Percentiles rank a stretch among this genome's conserved stretches.
Evolutionary conservation across 345 rosid genomes (phyloP).

Genomic region (Euphorbia pulcherrima): DNA sequence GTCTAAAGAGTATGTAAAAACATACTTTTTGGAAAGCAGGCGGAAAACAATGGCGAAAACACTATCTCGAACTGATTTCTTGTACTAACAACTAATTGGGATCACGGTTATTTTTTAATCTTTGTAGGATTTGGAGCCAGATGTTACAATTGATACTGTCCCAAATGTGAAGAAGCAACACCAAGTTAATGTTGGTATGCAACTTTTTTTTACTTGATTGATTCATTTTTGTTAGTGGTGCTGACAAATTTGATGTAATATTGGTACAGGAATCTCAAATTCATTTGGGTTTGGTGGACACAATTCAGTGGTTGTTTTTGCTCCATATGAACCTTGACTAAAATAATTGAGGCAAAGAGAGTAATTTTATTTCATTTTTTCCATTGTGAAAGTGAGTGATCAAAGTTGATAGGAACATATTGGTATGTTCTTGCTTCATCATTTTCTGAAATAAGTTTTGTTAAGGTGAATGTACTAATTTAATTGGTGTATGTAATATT

Average conservation of each 20-base stretch:
- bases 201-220: not conserved
- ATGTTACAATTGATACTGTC: conserved; percentile 56
- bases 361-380: too few relatives aligned
- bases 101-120: not conserved
- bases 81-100: too few relatives aligned
- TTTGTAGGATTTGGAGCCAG: conserved; percentile 47
- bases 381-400: not conserved
- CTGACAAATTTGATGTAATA: not conserved
- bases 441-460: too few relatives aligned
- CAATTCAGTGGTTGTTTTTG: conserved; percentile 63
- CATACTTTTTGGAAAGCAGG: too few relatives aligned
- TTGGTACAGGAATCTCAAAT: conserved; percentile 51
- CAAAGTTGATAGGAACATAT: too few relatives aligned
- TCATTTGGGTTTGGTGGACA: conserved; percentile 67
- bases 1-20: too few relatives aligned
- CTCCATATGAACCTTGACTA: conserved; percentile 40
- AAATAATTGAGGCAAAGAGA: not conserved
- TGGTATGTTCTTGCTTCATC: too few relatives aligned
- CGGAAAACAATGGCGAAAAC: too few relatives aligned
- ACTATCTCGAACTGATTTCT: too few relatives aligned
- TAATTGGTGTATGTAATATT: too few relatives aligned
- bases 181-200: conserved; percentile 52
- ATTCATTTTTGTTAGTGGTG: too few relatives aligned
- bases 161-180: conserved; percentile 59
- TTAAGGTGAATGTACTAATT: too few relatives aligned